Conservation (phyloP, 202 grass and related monocot genomes). For the Carex arenaria region DNA sequence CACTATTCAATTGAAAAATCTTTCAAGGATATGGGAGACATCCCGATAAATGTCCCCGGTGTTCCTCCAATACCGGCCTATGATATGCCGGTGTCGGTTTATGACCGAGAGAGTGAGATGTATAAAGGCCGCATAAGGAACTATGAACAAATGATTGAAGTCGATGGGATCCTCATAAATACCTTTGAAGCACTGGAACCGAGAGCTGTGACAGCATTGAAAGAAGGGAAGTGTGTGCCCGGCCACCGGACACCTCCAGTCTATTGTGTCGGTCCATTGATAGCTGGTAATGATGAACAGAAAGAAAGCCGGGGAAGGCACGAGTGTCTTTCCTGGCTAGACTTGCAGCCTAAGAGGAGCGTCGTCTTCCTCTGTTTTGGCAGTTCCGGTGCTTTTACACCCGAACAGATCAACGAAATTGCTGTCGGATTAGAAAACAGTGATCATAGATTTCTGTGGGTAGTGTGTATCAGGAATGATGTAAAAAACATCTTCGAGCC, state of each 20-base stretch:
- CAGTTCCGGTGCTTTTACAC: conserved; percentile 52
- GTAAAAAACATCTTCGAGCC: conserved; percentile 14
- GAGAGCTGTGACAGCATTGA: conserved; percentile 35
- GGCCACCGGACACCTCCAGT: conserved; percentile 42
- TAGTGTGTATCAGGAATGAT: conserved; percentile 19
- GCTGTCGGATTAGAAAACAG: conserved; percentile 41
- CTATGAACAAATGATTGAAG: not conserved
- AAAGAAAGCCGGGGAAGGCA: conserved; percentile 20
- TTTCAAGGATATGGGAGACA: conserved; percentile 11
- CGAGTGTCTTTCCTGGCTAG: conserved; percentile 54
- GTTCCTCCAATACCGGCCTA: conserved; percentile 7
- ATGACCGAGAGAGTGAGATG: not conserved
- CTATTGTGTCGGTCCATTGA: conserved; percentile 51
- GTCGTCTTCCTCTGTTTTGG: conserved; percentile 75
- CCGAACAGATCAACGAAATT: conserved; percentile 43
- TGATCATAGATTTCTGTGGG: conserved; percentile 53
- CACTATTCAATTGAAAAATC: conserved; percentile 5
- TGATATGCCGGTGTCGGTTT: conserved; percentile 3
- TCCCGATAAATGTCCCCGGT: conserved; percentile 2
- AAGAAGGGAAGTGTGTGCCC: conserved; percentile 23
- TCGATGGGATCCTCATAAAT: conserved; percentile 64
- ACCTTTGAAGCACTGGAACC: conserved; percentile 48
- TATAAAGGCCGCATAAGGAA: not conserved
- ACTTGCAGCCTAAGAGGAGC: conserved; percentile 40
- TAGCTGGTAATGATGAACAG: not conserved